Percentiles rank a stretch among this genome's conserved stretches.
These are phyloP conservation scores for Globisporangium paroecandrum DNA, from an alignment of 352 stramenopile genomes.

Conservation along the genomic window DNA sequence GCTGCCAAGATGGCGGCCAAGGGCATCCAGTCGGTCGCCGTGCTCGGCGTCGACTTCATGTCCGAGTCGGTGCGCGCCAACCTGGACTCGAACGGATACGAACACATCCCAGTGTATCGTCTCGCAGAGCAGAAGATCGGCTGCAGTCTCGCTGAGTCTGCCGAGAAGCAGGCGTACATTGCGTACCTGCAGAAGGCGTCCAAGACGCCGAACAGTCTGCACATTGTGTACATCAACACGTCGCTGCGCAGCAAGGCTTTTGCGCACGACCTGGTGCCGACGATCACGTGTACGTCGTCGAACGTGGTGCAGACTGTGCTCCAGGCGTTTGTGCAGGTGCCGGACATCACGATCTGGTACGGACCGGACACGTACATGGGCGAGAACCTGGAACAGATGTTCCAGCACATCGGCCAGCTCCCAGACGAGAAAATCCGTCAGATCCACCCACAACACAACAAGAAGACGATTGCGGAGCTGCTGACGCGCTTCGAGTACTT, in stretches of 20 bases:
- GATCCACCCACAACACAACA: constrained; percentile 85
- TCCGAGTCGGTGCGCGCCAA: constrained; percentile 94
- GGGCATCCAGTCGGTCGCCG: constrained; percentile 89
- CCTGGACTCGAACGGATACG: constrained; percentile 90
- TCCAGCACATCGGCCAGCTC: constrained; percentile 78
- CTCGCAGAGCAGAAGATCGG: constrained; percentile 91
- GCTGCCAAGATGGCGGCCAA: constrained; percentile 93
- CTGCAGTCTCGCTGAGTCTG: constrained; percentile 93
- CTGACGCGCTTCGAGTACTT: constrained; percentile 93
- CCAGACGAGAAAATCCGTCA: constrained; percentile 77
- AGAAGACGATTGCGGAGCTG: constrained; percentile 74
- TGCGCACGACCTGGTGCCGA: constrained; percentile 91
- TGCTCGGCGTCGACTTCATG: constrained; percentile 98
- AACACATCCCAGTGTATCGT: constrained; percentile 93
- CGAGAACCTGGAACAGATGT: constrained; percentile 94
- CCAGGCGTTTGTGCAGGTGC: constrained; percentile 91
- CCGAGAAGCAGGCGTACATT: constrained; percentile 90
- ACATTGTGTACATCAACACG: constrained; percentile 99
- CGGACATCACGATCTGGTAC: constrained; percentile 89
- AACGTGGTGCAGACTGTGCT: constrained; percentile 97
- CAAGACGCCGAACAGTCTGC: constrained; percentile 88
- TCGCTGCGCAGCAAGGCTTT: constrained; percentile 96
- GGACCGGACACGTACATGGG: constrained; percentile 98
- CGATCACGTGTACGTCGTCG: constrained; percentile 95
- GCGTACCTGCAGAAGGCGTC: constrained; percentile 91